phyloP scores from a whole-genome alignment of 305 asterid genomes.

The Fraxinus dipetala region DNA sequence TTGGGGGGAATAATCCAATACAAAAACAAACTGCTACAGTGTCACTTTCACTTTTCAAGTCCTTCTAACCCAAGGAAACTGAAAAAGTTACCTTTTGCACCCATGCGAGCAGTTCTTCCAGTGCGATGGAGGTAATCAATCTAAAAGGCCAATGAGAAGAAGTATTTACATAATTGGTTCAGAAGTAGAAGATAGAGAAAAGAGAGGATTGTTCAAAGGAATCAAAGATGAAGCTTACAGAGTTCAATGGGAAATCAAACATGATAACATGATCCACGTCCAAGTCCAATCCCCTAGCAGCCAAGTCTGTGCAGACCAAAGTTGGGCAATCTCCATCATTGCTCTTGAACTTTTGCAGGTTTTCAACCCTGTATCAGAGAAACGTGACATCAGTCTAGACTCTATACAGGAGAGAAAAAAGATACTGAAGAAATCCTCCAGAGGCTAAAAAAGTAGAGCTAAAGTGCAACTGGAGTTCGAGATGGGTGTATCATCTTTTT shows the following conservation, averaged over 20 bases:
- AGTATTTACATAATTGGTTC: constrained; percentile 3
- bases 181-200: constrained; percentile 1
- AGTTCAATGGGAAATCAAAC: constrained; percentile 93
- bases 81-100: constrained; percentile 74
- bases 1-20: not conserved
- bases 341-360: constrained; percentile 78
- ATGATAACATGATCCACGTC: constrained; percentile 98
- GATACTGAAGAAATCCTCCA: not conserved
- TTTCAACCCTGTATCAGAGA: constrained; percentile 56
- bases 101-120: constrained; percentile 99
- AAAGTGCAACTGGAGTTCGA: not conserved
- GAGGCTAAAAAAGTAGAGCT: not conserved
- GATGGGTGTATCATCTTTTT: not conserved
- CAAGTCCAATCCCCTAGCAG: constrained; percentile 98
- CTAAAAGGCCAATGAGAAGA: constrained; percentile 37
- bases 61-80: not conserved
- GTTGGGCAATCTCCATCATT: constrained; percentile 97
- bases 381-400: constrained; percentile 23
- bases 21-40: constrained; percentile 1
- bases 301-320: constrained; percentile 94
- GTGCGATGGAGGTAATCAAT: constrained; percentile 98
- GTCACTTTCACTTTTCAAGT: not conserved
- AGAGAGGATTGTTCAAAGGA: not conserved
- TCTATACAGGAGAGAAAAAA: not conserved
- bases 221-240: constrained; percentile 53